Evolutionary conservation across 129 eudicot genomes (phyloP).

Genomic region (Flaveria trinervia): DNA sequence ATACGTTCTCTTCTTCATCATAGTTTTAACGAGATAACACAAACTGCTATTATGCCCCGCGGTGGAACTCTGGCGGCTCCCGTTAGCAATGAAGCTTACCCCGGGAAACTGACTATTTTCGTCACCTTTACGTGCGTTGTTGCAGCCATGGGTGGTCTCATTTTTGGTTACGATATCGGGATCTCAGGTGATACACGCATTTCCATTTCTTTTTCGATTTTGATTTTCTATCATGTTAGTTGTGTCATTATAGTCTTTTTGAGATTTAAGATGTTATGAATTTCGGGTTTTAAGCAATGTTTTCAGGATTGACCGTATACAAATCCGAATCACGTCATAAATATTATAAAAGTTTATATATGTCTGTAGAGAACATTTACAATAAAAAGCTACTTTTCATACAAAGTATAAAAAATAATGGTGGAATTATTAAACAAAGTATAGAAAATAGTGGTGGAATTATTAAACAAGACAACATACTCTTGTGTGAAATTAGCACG

Average conservation of each 20-base stretch:
- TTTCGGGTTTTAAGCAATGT: not conserved
- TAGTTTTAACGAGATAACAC: not conserved
- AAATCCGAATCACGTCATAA: no score
- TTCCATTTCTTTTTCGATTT: not conserved
- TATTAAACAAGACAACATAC: no score
- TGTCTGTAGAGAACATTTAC: no score
- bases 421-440: no score
- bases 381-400: no score
- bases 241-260: not conserved
- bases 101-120: conserved; percentile 70
- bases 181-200: conserved; percentile 59
- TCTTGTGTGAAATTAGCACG: no score
- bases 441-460: no score
- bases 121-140: conserved; percentile 72
- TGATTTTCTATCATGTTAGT: not conserved
- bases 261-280: not conserved
- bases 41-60: conserved; percentile 62
- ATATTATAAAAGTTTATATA: no score
- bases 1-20: not conserved
- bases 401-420: no score
- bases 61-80: conserved; percentile 48
- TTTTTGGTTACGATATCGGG: conserved; percentile 92
- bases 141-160: conserved; percentile 97
- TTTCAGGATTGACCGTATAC: no score
- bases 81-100: conserved; percentile 56